These are phyloP conservation scores for Sporobolomyces roseus DNA, from an alignment of 768 basidiomycete species.

Conservation along the genomic window DNA sequence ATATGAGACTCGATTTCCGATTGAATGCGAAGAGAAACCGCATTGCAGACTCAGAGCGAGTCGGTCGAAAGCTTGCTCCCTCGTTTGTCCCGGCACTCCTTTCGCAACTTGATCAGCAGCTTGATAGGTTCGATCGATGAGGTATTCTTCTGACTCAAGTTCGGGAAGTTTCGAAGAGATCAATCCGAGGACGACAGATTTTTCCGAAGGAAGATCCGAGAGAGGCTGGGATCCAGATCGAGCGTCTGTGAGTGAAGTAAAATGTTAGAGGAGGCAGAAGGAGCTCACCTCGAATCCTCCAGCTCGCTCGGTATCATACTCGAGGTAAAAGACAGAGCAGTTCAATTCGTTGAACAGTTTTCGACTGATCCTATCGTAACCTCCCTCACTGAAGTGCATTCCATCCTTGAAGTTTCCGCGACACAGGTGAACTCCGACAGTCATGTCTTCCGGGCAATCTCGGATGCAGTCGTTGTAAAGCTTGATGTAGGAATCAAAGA, in stretches of 20 bases:
- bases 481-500: constrained; percentile 64
- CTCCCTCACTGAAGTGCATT: constrained; percentile 12
- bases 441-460: constrained; percentile 44
- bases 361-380: constrained; percentile 47
- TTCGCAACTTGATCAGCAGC: constrained; percentile 57
- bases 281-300: constrained; percentile 42
- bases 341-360: constrained; percentile 46
- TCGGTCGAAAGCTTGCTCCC: constrained; percentile 54
- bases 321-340: constrained; percentile 44
- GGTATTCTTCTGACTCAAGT: constrained; percentile 56
- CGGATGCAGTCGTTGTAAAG: constrained; percentile 54
- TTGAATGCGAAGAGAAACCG: constrained; percentile 61
- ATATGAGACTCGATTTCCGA: constrained; percentile 55
- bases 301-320: constrained; percentile 47
- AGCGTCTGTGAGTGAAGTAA: background rate
- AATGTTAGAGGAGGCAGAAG: background rate
- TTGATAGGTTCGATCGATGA: constrained; percentile 57
- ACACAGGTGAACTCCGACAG: constrained; percentile 45
- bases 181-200: constrained; percentile 45
- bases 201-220: constrained; percentile 42
- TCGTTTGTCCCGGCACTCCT: constrained; percentile 53
- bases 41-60: constrained; percentile 63
- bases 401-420: constrained; percentile 40
- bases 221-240: constrained; percentile 42
- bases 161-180: constrained; percentile 47